Base-by-base conservation (phyloP, 2,329 filamentous ascomycete species). In the Xylaria digitata region DNA sequence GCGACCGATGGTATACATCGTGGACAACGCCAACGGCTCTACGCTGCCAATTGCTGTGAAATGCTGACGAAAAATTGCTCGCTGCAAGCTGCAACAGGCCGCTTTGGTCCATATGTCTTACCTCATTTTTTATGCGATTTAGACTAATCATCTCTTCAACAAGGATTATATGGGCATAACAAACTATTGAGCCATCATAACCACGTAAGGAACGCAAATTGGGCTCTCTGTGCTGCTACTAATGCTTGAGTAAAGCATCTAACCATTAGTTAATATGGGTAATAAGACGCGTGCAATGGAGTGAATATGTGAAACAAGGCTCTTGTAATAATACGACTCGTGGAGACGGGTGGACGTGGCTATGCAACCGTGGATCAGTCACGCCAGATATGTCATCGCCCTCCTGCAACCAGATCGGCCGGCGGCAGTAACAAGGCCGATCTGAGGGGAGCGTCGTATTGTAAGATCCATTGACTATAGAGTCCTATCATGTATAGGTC, bases 381-480 rank as follows among this genome's bases (percentile, higher is more conserved):
- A 53, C 52, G 53, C 30, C 46, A 62, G 43, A 56, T 63, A 65
- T 59, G 57, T 61, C 23, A 63, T 68, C 65, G 49, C 48, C 55
- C 58, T 61, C 43, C 30, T 64, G 48, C 57, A 68, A 65, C 56
- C 40, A 58, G 58, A 64, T 61, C 58, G 56, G 63, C 58, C 61
- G 59, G 42, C 61, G 56, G 61, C 53, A 67, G 53, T 56, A 56
- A 48, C 45, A 56, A 69, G 54, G 50, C 42, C 61, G 50, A 69
- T 53, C 59, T 62, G 54, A 64, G 62, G 56, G 63, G 59, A 59
- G 46, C 66, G 65, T 65, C 58, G 64, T 66, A 74, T 70, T 70
- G 66, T 68, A 56, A 58, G 53, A 66, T 66, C 61, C 67, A 63
- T 60, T 57, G 43, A 59, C 40, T 50, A 21, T 45, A 7, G 30